Conservation (phyloP, 2,329 filamentous ascomycete genomes). For the Diaporthe helianthi region DNA sequence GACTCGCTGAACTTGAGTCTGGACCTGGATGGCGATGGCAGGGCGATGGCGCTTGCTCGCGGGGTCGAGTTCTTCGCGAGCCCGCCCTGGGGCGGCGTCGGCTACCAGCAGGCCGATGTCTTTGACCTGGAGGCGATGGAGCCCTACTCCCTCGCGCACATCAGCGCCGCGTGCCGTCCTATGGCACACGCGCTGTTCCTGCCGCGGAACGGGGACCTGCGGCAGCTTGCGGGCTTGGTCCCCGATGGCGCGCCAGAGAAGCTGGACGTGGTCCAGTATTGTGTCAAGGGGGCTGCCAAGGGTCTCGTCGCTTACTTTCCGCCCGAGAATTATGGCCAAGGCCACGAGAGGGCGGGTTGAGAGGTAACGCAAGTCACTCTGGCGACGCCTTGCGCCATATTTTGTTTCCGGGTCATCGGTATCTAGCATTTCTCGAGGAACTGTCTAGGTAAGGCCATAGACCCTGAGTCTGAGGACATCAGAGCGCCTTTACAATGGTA, state of each 20-base stretch:
- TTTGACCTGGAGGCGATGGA: conserved; percentile 95
- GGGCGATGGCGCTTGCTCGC: conserved; percentile 36
- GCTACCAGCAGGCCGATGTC: conserved; percentile 66
- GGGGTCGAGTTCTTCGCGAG: conserved; percentile 61
- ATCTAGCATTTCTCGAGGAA: conserved; percentile 5
- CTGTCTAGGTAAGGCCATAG: background rate
- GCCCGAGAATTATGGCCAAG: conserved; percentile 32
- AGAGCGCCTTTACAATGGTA: conserved; percentile 68
- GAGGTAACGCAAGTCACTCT: background rate
- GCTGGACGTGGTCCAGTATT: conserved; percentile 86
- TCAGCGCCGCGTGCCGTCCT: conserved; percentile 67
- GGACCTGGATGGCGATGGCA: conserved; percentile 31
- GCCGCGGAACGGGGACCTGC: conserved; percentile 82
- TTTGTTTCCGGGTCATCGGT: background rate
- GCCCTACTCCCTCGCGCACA: conserved; percentile 75
- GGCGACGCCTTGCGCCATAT: background rate
- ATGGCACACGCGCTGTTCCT: conserved; percentile 78
- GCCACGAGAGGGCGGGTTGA: background rate
- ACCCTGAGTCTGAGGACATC: conserved; percentile 32
- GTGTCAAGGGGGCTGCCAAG: conserved; percentile 89
- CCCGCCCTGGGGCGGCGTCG: conserved; percentile 67
- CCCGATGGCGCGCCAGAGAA: conserved; percentile 54
- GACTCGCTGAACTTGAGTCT: background rate
- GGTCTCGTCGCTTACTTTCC: conserved; percentile 72
- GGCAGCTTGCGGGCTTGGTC: conserved; percentile 72